A percentile compares a stretch with the other conserved stretches of the same genome.
These are phyloP conservation scores for Pisolithus sp. DNA, from an alignment of 768 basidiomycete genomes.

Conservation along the genomic window DNA sequence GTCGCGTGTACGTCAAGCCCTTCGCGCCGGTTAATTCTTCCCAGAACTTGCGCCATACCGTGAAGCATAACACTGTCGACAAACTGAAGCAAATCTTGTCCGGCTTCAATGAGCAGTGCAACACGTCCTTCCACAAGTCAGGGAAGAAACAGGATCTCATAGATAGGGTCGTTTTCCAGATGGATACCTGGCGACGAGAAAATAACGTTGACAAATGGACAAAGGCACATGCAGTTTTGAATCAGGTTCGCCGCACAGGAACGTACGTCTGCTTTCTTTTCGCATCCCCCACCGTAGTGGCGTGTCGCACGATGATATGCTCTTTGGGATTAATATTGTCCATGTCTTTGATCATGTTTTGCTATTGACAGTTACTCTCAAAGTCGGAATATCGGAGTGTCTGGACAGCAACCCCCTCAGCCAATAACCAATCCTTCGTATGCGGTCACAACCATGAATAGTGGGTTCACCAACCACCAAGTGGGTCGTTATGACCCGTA, in stretches of 20 bases:
- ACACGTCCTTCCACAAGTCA: slow-evolving; percentile 58
- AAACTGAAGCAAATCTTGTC: slow-evolving; percentile 75
- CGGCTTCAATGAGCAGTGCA: slow-evolving; percentile 75
- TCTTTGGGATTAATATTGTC: neutral
- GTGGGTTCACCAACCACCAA: slow-evolving; percentile 19
- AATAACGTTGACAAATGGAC: slow-evolving; percentile 61
- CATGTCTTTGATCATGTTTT: slow-evolving; percentile 13
- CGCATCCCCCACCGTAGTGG: slow-evolving; percentile 6
- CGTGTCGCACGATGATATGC: slow-evolving; percentile 4
- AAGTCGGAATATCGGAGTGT: slow-evolving; percentile 19
- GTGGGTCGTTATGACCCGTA: slow-evolving; percentile 60
- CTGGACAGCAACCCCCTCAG: slow-evolving; percentile 20
- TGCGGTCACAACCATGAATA: slow-evolving; percentile 12
- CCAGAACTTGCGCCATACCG: slow-evolving; percentile 62
- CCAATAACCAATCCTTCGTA: slow-evolving; percentile 16
- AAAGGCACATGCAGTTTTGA: slow-evolving; percentile 60
- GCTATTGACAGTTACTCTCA: slow-evolving; percentile 21
- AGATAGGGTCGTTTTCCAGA: slow-evolving; percentile 55
- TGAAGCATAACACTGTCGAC: slow-evolving; percentile 79
- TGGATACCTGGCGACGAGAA: slow-evolving; percentile 55
- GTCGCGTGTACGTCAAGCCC: slow-evolving; percentile 15
- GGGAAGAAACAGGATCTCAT: slow-evolving; percentile 88
- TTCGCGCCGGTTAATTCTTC: slow-evolving; percentile 15
- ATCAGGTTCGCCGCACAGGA: slow-evolving; percentile 60
- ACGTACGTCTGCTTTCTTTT: slow-evolving; percentile 46